Evolutionary conservation across 371 early-diverging fungal genomes (phyloP), one percentile per base, ranked within the genome.

Genomic region (Chytridium lagenaria): DNA sequence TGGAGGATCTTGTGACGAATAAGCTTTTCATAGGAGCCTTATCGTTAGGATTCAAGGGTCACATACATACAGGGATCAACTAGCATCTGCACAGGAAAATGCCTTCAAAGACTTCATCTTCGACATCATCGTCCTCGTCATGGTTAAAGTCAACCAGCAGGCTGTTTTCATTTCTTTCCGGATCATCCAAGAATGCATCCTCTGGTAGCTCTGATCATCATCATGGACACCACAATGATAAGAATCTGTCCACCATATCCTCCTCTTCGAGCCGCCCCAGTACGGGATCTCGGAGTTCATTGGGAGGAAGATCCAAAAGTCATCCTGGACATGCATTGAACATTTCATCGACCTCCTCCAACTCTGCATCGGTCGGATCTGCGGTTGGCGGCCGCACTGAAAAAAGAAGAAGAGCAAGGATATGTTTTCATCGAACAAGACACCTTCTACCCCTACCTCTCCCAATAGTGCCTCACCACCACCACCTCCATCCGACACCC

Each of bases 241-340:
- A 16, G 37, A 3, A 37, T 30, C 19, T 34, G 61, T 7, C 57
- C 37, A 33, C 61, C 26, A 16, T 3, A 15, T 33, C 36, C 34
- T 52, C 55, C 5, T 12, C n/a, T 5, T 5, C 5, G n/a, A 23
- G 55, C 12, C 55, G 55, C 5, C 26, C 12, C n/a, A 52, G 55
- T 23, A 52, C n/a, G 5, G 26, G 55, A 7, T 52, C 55, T 22
- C 16, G 61, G 36, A 61, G 34, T 23, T 61, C 61, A 7, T 22
- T 61, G 61, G 61, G 61, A 33, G 61, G 34, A 10, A 61, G 61
- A 23, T 61, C 61, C 16, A 61, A 61, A 23, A 61, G 61, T 23
- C 61, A 61, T 36, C 61, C 61, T 12, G 61, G 61, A 33, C 31
- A 61, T 12, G 34, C 26, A 2, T 12, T 61, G 36, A 10, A 28